Base-by-base conservation (phyloP, 2,329 filamentous ascomycete species). In the Cytospora leucostoma region DNA sequence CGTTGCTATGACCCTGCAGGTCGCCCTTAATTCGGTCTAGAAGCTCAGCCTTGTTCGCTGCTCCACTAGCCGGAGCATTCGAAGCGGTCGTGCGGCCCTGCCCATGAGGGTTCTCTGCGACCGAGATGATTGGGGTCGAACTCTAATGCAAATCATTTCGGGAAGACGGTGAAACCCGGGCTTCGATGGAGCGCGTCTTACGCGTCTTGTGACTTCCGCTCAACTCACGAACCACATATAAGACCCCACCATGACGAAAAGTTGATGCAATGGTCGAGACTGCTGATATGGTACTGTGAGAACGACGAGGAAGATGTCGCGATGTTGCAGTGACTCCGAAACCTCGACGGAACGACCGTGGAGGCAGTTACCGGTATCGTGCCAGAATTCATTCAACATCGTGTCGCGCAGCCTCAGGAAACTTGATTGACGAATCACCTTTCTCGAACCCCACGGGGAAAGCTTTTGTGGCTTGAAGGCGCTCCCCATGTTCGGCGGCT, bases 371-470 rank as follows among this genome's bases (percentile, higher is more conserved):
- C 13, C n/a, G 10, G 44, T 40, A 15, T 4, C 34, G 19, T 13
- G 40, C 27, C 37, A 15, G 40, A n/a, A 27, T 27, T 27, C 37
- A 59, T 19, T 17, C 49, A 33, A 19, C 50, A 2, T 33, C 17
- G 37, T 38, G 47, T 35, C 37, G n/a, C 3, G 40, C 44, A 51
- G 47, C 35, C 27, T 44, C 38, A 55, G 49, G 59, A 62, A 27
- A 34, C 49, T 50, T 37, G 34, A 64, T 57, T 37, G 59, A 21
- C 58, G 49, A 57, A 57, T 62, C 52, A 61, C 8, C 35, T 34
- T 21, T 21, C 21, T 27, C 15, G 15, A 13, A 21, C 27, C 19
- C n/a, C 44, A 47, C 19, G 4, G 7, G 17, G 21, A 4, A 10
- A 19, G n/a, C n/a, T 47, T n/a, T 12, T 4, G 19, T 21, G n/a